These are phyloP conservation scores for Pleomassaria siparia DNA, from an alignment of 2,329 filamentous ascomycete species.

Conservation along the genomic window DNA sequence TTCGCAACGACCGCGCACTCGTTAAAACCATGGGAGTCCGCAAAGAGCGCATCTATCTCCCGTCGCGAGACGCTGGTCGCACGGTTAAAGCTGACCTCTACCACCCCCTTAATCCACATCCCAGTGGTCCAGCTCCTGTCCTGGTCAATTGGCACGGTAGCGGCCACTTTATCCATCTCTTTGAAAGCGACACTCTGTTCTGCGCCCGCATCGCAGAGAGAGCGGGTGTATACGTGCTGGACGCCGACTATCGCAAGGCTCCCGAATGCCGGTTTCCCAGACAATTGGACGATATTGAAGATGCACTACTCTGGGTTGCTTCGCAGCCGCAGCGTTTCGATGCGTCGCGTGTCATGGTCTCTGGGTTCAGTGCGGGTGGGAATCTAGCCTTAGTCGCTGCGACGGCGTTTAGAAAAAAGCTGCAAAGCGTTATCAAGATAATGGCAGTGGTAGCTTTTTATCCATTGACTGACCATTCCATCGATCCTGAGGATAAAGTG, in stretches of 20 bases:
- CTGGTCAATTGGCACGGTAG: constrained; percentile 40
- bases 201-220: constrained; percentile 37
- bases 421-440: constrained; percentile 32
- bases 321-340: constrained; percentile 36
- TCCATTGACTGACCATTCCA: constrained; percentile 37
- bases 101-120: constrained; percentile 6
- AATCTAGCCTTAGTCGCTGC: constrained; percentile 41
- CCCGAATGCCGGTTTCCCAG: constrained; percentile 45
- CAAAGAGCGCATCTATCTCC: constrained; percentile 12
- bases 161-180: constrained; percentile 37
- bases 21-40: not conserved
- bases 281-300: constrained; percentile 40
- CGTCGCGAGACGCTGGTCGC: constrained; percentile 18
- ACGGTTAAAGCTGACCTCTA: constrained; percentile 27
- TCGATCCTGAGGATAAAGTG: constrained; percentile 28
- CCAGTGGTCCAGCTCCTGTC: constrained; percentile 24
- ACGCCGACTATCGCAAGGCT: constrained; percentile 42
- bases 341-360: constrained; percentile 28
- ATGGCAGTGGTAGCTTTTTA: constrained; percentile 34
- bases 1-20: not conserved
- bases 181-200: constrained; percentile 45
- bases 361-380: constrained; percentile 47
- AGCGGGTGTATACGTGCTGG: constrained; percentile 34
- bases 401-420: constrained; percentile 18
- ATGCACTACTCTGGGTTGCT: constrained; percentile 36